Evolutionary conservation across 1,139 yeast genomes (phyloP), one percentile per base, ranked within the genome.

Genomic region (Saccharomyces hybrid): DNA sequence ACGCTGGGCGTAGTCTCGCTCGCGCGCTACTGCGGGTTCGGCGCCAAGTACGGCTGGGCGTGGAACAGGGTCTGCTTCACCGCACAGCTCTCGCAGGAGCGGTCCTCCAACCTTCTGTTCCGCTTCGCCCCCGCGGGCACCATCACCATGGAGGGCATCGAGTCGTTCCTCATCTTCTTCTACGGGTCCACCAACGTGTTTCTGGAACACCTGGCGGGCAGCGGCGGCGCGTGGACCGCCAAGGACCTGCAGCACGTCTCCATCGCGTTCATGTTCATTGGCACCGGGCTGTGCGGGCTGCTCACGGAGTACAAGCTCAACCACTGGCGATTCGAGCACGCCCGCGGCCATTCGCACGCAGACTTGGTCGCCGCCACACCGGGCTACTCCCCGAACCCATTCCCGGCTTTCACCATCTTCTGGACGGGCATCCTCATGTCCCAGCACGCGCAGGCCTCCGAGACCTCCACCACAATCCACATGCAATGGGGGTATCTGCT

Each of bases 371-470:
- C 73, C 4, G 86, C 84, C 5, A 69, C 83, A 1, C 90, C 91
- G 1, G 95, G 95, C 0, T 86, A 75, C 66, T 82, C 89, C 2
- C 90, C 91, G 51, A 93, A 93, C 68, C 97, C 97, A 25, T 88
- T 93, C 80, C 98, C 99, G 1, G 82, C 89, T 1, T 79, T 93
- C 61, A 89, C 95, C 9, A 87, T 93, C 42, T 93, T 88, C 72
- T 93, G 97, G 96, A 93, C 98, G 0, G 99, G 99, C 27, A 78
- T 86, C n/a, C 77, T 93, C 59, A 93, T 93, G 99, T 89, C 97
- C 2, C 88, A 86, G 70, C 99, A 93, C 71, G 84, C 83, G 50
- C 99, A 93, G 72, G 88, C 91, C 3, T 83, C 93, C 0, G 75
- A 70, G 50, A 78, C 86, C 34, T 83, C 97, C 1, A 88, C 98